Percentiles rank a stretch among this genome's conserved stretches.
Evolutionary conservation across 169 alveolate genomes (phyloP).

Genomic region (Plasmodium vinckei): DNA sequence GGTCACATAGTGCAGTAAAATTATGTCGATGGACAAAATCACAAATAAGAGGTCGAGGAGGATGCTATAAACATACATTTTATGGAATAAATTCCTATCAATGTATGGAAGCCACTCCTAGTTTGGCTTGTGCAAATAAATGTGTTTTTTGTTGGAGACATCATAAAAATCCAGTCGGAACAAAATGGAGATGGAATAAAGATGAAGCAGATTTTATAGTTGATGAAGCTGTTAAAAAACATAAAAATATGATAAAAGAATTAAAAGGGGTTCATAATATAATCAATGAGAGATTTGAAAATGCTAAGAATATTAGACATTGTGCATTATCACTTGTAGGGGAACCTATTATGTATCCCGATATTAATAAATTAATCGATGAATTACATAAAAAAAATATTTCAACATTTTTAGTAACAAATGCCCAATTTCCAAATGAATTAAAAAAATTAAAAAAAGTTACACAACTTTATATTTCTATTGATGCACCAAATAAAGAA

Average conservation of each 20-base stretch:
- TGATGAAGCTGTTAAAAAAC: constrained; percentile 80
- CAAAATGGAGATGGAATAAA: constrained; percentile 89
- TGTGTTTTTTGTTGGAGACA: constrained; percentile 95
- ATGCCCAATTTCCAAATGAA: constrained; percentile 92
- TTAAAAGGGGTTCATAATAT: constrained; percentile 83
- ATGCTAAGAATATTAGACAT: constrained; percentile 84
- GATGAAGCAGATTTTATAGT: constrained; percentile 88
- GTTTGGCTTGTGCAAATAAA: constrained; percentile 94
- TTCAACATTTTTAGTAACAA: constrained; percentile 91
- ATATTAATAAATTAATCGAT: constrained; percentile 87
- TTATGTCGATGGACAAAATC: constrained; percentile 93
- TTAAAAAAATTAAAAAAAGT: constrained; percentile 85
- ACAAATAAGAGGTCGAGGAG: constrained; percentile 90
- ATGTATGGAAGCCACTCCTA: constrained; percentile 93
- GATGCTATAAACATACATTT: constrained; percentile 93
- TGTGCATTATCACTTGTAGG: constrained; percentile 92
- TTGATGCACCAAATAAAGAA: constrained; percentile 86
- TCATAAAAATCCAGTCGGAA: constrained; percentile 92
- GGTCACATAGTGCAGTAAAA: constrained; percentile 93
- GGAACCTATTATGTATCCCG: constrained; percentile 94
- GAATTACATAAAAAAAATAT: constrained; percentile 86
- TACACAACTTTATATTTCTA: constrained; percentile 88
- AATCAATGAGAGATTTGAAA: constrained; percentile 78
- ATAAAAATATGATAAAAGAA: constrained; percentile 81
- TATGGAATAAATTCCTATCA: constrained; percentile 91